These are phyloP conservation scores for Leptosphaerulina australis DNA, from an alignment of 2,329 filamentous ascomycete genomes.

Conservation along the genomic window DNA sequence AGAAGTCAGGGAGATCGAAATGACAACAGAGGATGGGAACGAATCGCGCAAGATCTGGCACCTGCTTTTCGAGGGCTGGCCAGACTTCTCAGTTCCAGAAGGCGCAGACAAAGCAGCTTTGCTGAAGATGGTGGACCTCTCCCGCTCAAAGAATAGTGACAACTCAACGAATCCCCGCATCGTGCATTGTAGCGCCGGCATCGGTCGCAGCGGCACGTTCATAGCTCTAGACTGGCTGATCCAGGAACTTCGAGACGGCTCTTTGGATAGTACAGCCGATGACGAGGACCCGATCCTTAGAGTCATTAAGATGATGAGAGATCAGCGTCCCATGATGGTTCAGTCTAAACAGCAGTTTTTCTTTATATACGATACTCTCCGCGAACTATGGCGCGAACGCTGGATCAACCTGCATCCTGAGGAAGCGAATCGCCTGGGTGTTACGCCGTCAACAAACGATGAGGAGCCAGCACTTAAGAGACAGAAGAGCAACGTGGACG, in stretches of 20 bases:
- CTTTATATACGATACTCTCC: constrained; percentile 87
- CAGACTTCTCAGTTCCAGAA: constrained; percentile 83
- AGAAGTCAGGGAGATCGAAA: constrained; percentile 74
- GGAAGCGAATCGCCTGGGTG: constrained; percentile 35
- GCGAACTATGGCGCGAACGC: constrained; percentile 71
- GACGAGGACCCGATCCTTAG: constrained; percentile 73
- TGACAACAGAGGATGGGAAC: constrained; percentile 52
- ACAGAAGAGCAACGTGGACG: constrained; percentile 32
- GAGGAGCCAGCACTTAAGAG: constrained; percentile 38
- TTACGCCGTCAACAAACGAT: constrained; percentile 15
- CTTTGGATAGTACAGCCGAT: constrained; percentile 59
- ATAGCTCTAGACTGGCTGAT: constrained; percentile 94
- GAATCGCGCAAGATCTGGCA: constrained; percentile 76
- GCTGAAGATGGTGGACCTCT: constrained; percentile 71
- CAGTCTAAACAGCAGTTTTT: constrained; percentile 83
- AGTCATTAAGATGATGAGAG: constrained; percentile 78
- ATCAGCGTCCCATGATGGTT: constrained; percentile 95
- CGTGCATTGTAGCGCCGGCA: constrained; percentile 76
- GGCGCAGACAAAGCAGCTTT: constrained; percentile 70
- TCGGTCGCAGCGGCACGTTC: constrained; percentile 93
- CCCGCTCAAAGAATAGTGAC: constrained; percentile 62
- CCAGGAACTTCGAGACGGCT: constrained; percentile 77
- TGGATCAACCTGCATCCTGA: constrained; percentile 41
- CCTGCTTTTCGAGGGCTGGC: constrained; percentile 85
- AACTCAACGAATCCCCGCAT: constrained; percentile 71